Evolutionary conservation across 1,284 basidiomycete species (phyloP), one percentile per base, ranked within the genome.

Genomic region (Leccinum pseudoinsigne): DNA sequence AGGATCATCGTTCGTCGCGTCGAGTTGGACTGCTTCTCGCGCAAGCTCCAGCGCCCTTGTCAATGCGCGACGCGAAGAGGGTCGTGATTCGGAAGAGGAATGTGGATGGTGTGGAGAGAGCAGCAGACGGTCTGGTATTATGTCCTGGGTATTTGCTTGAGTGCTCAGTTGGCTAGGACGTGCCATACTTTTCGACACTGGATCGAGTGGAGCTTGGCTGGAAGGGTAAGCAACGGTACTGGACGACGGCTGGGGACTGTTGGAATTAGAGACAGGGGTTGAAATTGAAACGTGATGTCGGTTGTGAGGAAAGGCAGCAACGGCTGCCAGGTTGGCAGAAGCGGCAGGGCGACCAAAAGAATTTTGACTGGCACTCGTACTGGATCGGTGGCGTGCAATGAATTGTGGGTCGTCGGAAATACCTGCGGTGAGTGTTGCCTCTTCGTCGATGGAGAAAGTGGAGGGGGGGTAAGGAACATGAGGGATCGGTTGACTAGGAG

Each of bases 31-130:
- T 5, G 91, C 91, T 75, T 93, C 89, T 40, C 91, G 84, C 34
- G 91, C 91, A n/a, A 94, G 82, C 69, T 93, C 90, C 57, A 94
- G 78, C 2, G 91, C 92, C 67, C 82, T 83, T 21, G 92, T 93
- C 36, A 93, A 79, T 23, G 92, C 90, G 63, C 89, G 84, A 60
- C 91, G 83, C 40, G 92, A 92, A 26, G 91, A 93, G 11, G 90
- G 81, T 21, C 81, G 78, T 59, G 82, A 71, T 69, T 79, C 65
- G 67, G 81, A 68, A 68, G 75, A 64, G 56, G 75, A 65, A 68
- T 72, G 68, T 67, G 74, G 62, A 62, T 73, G 77, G 36, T 78
- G 74, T 14, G 84, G 79, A 34, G 83, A 80, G 40, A 83, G 76
- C 14, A 82, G 68, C 4, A 81, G 70, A 60, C 80, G 78, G 68